Conservation (phyloP, 2,329 filamentous ascomycete genomes). For the Alternaria ventricosa region DNA sequence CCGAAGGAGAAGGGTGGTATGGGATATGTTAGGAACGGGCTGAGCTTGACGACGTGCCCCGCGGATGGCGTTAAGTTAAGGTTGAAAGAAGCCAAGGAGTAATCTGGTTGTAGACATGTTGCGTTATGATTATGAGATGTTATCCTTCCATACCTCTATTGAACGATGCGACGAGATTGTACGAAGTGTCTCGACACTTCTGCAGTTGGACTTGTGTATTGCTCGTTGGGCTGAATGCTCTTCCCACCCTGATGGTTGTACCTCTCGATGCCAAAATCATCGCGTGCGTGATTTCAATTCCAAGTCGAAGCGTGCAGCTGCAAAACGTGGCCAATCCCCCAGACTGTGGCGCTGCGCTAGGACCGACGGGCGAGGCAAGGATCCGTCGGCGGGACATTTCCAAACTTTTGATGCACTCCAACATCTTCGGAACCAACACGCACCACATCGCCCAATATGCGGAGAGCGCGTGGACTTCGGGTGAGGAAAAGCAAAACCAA, state of each 20-base stretch:
- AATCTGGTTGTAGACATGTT: not conserved
- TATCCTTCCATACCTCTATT: not conserved
- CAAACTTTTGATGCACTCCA: slow-evolving; percentile 23
- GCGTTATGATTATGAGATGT: not conserved
- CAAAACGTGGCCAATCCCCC: not conserved
- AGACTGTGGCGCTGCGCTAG: not conserved
- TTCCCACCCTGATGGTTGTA: not conserved
- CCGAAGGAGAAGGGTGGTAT: slow-evolving; percentile 29
- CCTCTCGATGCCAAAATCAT: not conserved
- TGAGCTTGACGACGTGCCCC: slow-evolving; percentile 37
- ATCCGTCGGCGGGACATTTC: slow-evolving; percentile 18
- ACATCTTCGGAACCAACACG: slow-evolving; percentile 6
- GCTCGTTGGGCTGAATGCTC: not conserved
- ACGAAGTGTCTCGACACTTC: not conserved
- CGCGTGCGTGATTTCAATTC: not conserved
- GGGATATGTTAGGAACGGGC: slow-evolving; percentile 28
- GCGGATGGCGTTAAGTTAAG: slow-evolving; percentile 42
- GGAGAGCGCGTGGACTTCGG: slow-evolving; percentile 38
- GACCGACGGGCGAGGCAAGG: slow-evolving; percentile 11
- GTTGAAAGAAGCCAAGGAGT: slow-evolving; percentile 39
- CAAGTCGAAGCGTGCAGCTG: not conserved
- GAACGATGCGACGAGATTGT: not conserved
- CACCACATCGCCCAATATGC: slow-evolving; percentile 29
- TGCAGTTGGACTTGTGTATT: not conserved
- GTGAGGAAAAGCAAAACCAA: slow-evolving; percentile 19